Percentiles rank a stretch among this genome's conserved stretches.
These are phyloP conservation scores for Thermothielavioides terrestris DNA, from an alignment of 495 filamentous ascomycete species.

Conservation along the genomic window DNA sequence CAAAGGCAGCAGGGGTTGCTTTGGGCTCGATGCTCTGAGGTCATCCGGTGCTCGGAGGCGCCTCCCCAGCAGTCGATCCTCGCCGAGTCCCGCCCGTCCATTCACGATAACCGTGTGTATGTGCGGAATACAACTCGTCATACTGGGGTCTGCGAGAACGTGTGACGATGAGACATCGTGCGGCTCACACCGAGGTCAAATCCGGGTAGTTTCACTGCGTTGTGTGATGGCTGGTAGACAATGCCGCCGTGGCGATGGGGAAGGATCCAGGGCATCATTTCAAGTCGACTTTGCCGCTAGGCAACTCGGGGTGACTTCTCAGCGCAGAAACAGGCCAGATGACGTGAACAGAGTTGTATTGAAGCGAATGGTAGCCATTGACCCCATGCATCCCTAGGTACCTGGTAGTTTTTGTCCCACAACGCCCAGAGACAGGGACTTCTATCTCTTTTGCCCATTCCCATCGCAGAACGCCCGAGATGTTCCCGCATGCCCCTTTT, in stretches of 20 bases:
- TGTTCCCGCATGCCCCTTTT: slow-evolving; percentile 1
- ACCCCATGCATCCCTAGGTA: neutral
- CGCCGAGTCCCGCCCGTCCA: neutral
- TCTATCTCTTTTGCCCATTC: slow-evolving; percentile 5
- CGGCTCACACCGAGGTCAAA: neutral
- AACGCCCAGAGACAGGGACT: slow-evolving; percentile 10
- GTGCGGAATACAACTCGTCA: no score
- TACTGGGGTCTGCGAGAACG: no score
- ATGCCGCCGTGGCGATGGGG: no score
- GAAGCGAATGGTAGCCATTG: neutral
- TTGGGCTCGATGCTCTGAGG: neutral
- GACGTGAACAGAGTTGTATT: slow-evolving; percentile 4
- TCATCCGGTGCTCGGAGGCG: neutral
- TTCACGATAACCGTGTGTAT: no score
- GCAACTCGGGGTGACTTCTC: no score
- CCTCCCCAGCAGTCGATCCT: neutral
- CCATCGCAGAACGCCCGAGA: slow-evolving; percentile 2
- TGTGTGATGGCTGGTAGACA: no score
- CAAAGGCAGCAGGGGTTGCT: neutral
- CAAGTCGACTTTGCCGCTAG: neutral
- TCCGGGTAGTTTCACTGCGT: neutral
- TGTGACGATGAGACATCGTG: neutral
- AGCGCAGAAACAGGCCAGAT: neutral
- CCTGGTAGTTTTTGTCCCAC: slow-evolving; percentile 1
- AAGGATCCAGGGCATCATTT: neutral